phyloP scores from a whole-genome alignment of 2,329 filamentous ascomycete species.

The Plectosphaerella plurivora region DNA sequence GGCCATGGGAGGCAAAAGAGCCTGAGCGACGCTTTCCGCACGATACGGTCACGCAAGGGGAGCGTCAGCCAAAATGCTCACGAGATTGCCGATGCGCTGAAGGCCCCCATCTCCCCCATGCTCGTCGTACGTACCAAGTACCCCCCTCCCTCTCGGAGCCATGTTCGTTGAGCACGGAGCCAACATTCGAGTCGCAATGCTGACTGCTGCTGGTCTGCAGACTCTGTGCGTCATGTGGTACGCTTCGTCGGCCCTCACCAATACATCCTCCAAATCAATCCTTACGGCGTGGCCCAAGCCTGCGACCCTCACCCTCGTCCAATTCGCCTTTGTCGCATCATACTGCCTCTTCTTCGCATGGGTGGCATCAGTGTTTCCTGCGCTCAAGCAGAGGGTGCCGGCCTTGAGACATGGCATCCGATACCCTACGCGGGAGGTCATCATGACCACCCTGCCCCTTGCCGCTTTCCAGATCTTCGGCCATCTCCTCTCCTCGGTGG shows the following conservation, averaged over 20 bases:
- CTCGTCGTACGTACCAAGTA: constrained; percentile 63
- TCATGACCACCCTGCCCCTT: constrained; percentile 83
- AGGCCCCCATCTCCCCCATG: constrained; percentile 82
- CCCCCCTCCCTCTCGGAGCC: neutral
- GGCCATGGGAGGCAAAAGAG: constrained; percentile 77
- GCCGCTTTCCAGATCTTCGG: constrained; percentile 91
- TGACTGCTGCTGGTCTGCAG: constrained; percentile 37
- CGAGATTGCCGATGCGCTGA: constrained; percentile 86
- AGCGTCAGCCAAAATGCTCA: constrained; percentile 92
- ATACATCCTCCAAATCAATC: constrained; percentile 97
- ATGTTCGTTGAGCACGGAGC: neutral
- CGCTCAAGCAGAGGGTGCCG: constrained; percentile 66
- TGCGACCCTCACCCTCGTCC: constrained; percentile 83
- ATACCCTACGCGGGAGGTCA: constrained; percentile 72
- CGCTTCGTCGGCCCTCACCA: constrained; percentile 89
- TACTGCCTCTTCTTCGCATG: constrained; percentile 81
- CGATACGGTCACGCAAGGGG: constrained; percentile 72
- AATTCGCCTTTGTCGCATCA: constrained; percentile 88
- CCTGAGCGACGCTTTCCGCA: constrained; percentile 80
- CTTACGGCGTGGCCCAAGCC: constrained; percentile 87
- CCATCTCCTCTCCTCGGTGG: constrained; percentile 89
- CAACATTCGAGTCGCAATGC: neutral
- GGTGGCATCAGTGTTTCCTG: constrained; percentile 68
- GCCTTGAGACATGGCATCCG: constrained; percentile 82
- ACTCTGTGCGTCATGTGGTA: constrained; percentile 88